Base-by-base conservation (phyloP, 2,329 filamentous ascomycete species). In the Daldinia sp. region DNA sequence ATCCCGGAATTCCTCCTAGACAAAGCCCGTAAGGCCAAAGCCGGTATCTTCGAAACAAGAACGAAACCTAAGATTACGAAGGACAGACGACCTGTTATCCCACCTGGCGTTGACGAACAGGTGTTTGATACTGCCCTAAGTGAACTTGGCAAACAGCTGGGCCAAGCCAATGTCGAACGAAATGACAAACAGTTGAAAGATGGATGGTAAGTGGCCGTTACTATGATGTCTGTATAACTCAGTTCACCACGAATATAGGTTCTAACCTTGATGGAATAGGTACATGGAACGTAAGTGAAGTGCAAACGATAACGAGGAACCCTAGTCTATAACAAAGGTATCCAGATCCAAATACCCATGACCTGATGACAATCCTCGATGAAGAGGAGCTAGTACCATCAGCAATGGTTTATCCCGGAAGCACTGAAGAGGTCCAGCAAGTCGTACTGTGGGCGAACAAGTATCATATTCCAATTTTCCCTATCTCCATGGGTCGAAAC, bases 321-420 rank as follows among this genome's bases (percentile, higher is more conserved):
- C n/a, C 53, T 51, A 7, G 15, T 13, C 10, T 23, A 61, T 74
- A 51, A 74, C 20, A 48, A 15, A 12, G 13, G 2, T 4, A 30
- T 37, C 0, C 48, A 80, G 78, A 80, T 42, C 78, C 79, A 30
- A 81, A 81, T 60, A 80, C 78, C 2, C 81, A 83, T 70, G 81
- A 83, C 57, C 76, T 80, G 72, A 81, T 81, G 75, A 72, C 82
- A 42, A 74, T 85, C 13, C 68, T 82, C 20, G 81, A 83, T 44
- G 79, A 84, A 41, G 81, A 84, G 46, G 81, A 84, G 57, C 78
- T 86, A 23, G 79, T 86, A 7, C 78, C 80, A 20, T 84, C 82
- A 23, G 82, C 82, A 1, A 77, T 83, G 10, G 79, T 82, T 48
- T 77, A 77, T 54, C 77, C 76, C 3, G 55, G 74, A 4, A 75